These are phyloP conservation scores for Pyricularia sp. DNA, from an alignment of 2,329 filamentous ascomycete species.

Conservation along the genomic window DNA sequence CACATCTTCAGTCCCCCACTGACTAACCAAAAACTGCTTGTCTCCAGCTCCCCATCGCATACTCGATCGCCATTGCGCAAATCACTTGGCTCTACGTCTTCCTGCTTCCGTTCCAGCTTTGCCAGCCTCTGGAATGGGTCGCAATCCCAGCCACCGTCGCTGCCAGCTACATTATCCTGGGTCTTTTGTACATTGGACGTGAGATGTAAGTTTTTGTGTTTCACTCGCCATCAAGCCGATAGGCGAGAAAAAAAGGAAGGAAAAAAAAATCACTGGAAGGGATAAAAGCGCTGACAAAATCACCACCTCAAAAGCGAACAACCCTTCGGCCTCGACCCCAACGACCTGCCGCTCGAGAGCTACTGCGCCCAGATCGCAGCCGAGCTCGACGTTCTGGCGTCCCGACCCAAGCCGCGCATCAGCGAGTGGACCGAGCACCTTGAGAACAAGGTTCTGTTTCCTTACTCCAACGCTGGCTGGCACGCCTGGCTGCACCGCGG, in stretches of 20 bases:
- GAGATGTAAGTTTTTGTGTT: slow-evolving; percentile 33
- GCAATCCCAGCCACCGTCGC: slow-evolving; percentile 55
- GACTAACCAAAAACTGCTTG: neutral
- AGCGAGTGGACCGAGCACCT: slow-evolving; percentile 32
- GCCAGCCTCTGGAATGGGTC: slow-evolving; percentile 46
- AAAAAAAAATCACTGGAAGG: neutral
- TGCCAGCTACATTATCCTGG: slow-evolving; percentile 61
- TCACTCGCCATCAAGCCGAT: neutral
- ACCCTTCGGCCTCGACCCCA: slow-evolving; percentile 56
- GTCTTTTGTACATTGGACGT: slow-evolving; percentile 50
- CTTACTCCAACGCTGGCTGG: slow-evolving; percentile 30
- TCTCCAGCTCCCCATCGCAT: slow-evolving; percentile 49
- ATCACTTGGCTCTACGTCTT: slow-evolving; percentile 67
- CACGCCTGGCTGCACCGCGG: slow-evolving; percentile 33
- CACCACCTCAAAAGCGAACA: slow-evolving; percentile 31
- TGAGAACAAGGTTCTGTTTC: slow-evolving; percentile 26
- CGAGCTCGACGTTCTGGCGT: slow-evolving; percentile 52
- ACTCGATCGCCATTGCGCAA: slow-evolving; percentile 62
- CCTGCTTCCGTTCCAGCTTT: slow-evolving; percentile 60
- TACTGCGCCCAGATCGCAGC: slow-evolving; percentile 52
- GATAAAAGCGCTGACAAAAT: neutral
- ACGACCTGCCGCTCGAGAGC: slow-evolving; percentile 50
- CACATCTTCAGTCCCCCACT: neutral
- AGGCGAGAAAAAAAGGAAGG: neutral
- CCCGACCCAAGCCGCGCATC: slow-evolving; percentile 34